phyloP scores from a whole-genome alignment of 306 rosid species.

The Glycine soja region DNA sequence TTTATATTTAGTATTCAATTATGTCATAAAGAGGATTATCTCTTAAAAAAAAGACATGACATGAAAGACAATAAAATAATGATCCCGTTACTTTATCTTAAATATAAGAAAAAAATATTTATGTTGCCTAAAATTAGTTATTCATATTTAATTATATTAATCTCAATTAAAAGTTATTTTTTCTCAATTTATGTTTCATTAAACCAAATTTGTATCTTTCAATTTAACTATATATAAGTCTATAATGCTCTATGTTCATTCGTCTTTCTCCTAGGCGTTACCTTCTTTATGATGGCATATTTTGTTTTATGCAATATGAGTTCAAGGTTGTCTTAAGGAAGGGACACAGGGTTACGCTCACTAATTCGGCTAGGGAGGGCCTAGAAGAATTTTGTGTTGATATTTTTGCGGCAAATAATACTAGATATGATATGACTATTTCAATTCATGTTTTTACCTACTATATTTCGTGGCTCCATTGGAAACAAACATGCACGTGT shows the following conservation, averaged over 20 bases:
- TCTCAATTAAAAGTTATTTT: background rate
- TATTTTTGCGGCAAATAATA: background rate
- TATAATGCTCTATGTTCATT: background rate
- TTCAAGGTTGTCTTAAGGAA: conserved; percentile 15
- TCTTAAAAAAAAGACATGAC: too few relatives aligned
- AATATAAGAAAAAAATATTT: too few relatives aligned
- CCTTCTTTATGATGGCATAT: background rate
- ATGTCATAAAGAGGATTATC: too few relatives aligned
- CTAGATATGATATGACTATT: conserved; percentile 21
- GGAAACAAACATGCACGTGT: conserved; percentile 17
- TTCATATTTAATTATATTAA: background rate
- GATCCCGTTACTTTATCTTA: too few relatives aligned
- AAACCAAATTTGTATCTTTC: too few relatives aligned
- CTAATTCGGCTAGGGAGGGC: conserved; percentile 5
- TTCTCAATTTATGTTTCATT: background rate
- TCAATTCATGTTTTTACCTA: background rate
- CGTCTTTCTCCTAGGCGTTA: background rate
- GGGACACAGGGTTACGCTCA: background rate
- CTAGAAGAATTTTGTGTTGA: conserved; percentile 16
- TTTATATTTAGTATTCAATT: too few relatives aligned
- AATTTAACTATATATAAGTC: too few relatives aligned
- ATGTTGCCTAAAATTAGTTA: conserved; percentile 2
- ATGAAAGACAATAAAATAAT: too few relatives aligned
- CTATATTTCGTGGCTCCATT: background rate
- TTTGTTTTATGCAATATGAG: background rate